These are phyloP conservation scores for Phytophthora lateralis DNA, from an alignment of 352 stramenopile species.

Conservation along the genomic window DNA sequence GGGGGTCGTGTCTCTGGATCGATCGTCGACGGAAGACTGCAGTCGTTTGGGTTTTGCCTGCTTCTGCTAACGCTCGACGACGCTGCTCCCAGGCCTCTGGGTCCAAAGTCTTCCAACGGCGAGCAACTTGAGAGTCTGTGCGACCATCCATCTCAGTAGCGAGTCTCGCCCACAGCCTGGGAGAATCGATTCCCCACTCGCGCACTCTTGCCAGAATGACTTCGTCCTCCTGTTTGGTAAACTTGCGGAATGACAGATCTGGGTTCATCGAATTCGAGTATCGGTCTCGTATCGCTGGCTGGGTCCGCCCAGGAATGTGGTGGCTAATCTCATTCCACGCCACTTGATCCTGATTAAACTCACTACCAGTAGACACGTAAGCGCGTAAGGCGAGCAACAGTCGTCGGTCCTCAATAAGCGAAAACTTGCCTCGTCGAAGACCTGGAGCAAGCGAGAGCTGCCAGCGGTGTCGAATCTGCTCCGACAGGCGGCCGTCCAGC, in stretches of 20 bases:
- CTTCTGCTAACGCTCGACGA: constrained; percentile 29
- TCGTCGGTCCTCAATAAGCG: constrained; percentile 70
- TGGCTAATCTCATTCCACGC: constrained; percentile 72
- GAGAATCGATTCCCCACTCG: constrained; percentile 44
- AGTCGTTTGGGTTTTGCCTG: constrained; percentile 35
- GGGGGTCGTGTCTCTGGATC: constrained; percentile 29
- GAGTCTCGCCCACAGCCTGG: constrained; percentile 50
- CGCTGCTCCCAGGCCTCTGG: constrained; percentile 43
- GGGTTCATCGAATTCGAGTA: constrained; percentile 76
- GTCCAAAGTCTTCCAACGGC: constrained; percentile 48
- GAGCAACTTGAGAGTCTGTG: constrained; percentile 53
- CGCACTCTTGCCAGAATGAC: constrained; percentile 42
- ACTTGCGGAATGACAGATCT: constrained; percentile 63
- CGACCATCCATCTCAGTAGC: constrained; percentile 51
- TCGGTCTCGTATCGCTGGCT: constrained; percentile 63
- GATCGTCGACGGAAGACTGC: constrained; percentile 56
- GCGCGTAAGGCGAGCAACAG: constrained; percentile 62
- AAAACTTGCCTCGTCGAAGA: constrained; percentile 76
- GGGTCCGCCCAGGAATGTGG: constrained; percentile 57
- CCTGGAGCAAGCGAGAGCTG: constrained; percentile 67
- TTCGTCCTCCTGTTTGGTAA: constrained; percentile 58
- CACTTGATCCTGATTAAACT: constrained; percentile 56
- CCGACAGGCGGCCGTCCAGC: constrained; percentile 69
- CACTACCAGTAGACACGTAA: constrained; percentile 45
- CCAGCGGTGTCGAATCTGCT: constrained; percentile 82